A percentile compares a stretch with the other conserved stretches of the same genome.
Conservation (phyloP, 139 green algal species). For the Chlorella vulgaris region DNA sequence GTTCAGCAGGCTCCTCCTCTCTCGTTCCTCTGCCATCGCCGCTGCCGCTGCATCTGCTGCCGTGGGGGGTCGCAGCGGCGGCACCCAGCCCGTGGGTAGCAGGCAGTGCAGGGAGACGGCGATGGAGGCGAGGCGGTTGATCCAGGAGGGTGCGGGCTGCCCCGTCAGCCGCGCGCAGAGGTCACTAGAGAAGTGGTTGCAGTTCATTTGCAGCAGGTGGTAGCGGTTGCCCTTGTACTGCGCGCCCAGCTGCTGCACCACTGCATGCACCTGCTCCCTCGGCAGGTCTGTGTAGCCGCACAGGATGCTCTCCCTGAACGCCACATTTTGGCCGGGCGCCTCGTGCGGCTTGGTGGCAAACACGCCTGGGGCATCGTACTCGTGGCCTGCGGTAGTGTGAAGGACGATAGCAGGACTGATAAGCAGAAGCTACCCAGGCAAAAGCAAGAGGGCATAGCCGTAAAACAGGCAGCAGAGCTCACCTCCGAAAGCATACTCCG, state of each 20-base stretch:
- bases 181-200: conserved; percentile 85
- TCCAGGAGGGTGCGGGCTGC: conserved; percentile 68
- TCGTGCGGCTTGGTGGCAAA: conserved; percentile 87
- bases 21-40: not conserved
- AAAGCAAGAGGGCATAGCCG: no score
- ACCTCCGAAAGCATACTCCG: conserved; percentile 89
- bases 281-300: conserved; percentile 74
- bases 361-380: conserved; percentile 80
- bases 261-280: conserved; percentile 68
- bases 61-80: conserved; percentile 72
- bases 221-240: conserved; percentile 78
- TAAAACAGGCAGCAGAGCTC: no score
- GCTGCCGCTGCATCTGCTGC: not conserved
- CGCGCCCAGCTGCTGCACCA: conserved; percentile 75
- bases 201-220: conserved; percentile 72
- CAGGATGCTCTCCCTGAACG: conserved; percentile 68
- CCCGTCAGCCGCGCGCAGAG: conserved; percentile 73
- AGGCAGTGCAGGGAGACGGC: conserved; percentile 87
- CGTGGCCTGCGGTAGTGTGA: conserved; percentile 53
- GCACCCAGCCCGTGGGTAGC: conserved; percentile 77
- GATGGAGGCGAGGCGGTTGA: conserved; percentile 86
- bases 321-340: conserved; percentile 79
- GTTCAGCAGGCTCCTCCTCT: conserved; percentile 20
- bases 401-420: not conserved
- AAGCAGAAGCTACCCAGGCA: no score